Evolutionary conservation across 2,329 filamentous ascomycete genomes (phyloP), one percentile per base, ranked within the genome.

Genomic region (Cyphellophora attinorum): DNA sequence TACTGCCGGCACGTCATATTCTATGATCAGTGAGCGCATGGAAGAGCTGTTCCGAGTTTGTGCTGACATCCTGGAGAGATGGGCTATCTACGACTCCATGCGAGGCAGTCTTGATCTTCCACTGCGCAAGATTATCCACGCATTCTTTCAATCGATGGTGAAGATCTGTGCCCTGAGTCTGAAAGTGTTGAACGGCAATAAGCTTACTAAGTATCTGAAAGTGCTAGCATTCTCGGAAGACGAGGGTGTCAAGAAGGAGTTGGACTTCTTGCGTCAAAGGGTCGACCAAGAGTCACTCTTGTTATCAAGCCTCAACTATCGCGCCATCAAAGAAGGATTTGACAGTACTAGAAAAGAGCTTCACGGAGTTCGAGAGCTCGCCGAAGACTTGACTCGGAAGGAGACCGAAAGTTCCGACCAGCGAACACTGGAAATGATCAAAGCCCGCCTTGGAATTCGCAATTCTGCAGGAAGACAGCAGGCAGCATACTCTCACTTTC

Each of bases 191-290:
- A 25, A 25, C 21, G 21, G 21, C n/a, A 25, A 25, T n/a, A 25
- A n/a, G 21, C 21, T 25, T 25, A n/a, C n/a, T n/a, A 25, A 25
- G n/a, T 25, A 25, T n/a, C 21, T 25, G 27, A 52, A 51, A 40
- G 47, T 51, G 2, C 50, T 52, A 35, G 48, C 47, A 6, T 50
- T 54, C 33, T 43, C 48, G 17, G 43, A 44, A n/a, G 50, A 54
- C 31, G 47, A 52, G 35, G 51, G 50, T n/a, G 47, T 54, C 5
- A 44, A 45, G 12, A 47, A 27, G 6, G 50, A 52, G 29, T 37
- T 54, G 10, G 35, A 14, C 19, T 42, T 38, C 3, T 41, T 54
- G 5, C 43, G 48, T 29, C 34, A 35, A 6, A 40, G 52, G 6
- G 49, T 52, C 11, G 47, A 52, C 23, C 46, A 46, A 18, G 50